Evolutionary conservation across 495 filamentous ascomycete genomes (phyloP), one percentile per base, ranked within the genome.

Genomic region (Saxophila tyrrhenica): DNA sequence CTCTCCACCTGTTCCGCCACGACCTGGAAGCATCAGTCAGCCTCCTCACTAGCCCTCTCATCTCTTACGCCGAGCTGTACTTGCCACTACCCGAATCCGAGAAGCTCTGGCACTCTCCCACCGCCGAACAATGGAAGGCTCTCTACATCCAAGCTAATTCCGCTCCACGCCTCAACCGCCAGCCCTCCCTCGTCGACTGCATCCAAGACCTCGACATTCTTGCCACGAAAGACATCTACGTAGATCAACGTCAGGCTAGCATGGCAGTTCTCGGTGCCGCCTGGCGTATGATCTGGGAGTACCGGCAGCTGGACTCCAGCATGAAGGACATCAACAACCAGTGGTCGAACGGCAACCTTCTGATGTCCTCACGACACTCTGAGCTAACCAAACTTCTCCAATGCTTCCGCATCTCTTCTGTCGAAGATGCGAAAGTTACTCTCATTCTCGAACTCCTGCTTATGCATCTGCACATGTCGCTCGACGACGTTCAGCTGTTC

Each of bases 401-500:
- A 17, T 66, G 72, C 54, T 76, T 73, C 60, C 65, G 69, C 16
- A 67, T 76, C 48, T 65, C 66, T 23, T 68, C 62, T 21, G 64
- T 66, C 2, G 65, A 65, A 48, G 51, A 67, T 29, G 61, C 65
- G 11, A 65, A 72, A 47, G 67, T 69, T 21, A 65, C 66, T 1
- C 62, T 83, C 3, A 59, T 82, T 1, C 64, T 78, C 3, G 74
- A 84, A 54, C 67, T 81, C 0, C 65, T 82, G 1, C 67, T 77
- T 8, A 77, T 84, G 73, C 72, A 79, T 56, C 65, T 84, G 0
- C 70, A 83, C 63, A 74, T 81, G 55, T 78, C 78, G 0, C 70
- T 83, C 0, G 81, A 83, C 49, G 80, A 84, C 48, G 72, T 85
- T 0, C 80, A 86, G 54, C 73, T 79, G 1, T 82, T 84, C 49